Conservation (phyloP, 495 filamentous ascomycete genomes). For the Lasiosphaeria miniovina region DNA sequence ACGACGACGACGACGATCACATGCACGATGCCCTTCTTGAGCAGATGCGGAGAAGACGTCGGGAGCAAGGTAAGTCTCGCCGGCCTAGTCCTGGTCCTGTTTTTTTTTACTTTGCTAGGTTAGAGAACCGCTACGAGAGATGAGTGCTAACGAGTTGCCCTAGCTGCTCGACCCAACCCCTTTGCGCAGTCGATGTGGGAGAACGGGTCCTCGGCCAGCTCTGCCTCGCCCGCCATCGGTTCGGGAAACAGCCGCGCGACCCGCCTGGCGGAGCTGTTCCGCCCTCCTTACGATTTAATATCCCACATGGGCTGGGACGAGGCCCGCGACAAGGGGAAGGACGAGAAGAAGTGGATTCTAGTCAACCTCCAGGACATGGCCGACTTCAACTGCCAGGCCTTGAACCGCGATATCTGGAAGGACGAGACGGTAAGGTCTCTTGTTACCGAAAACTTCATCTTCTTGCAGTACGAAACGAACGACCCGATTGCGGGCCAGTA, state of each 20-base stretch:
- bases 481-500: conserved; percentile 74
- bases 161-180: conserved; percentile 41
- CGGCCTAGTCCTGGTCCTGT: not conserved
- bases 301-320: conserved; percentile 68
- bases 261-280: conserved; percentile 82
- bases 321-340: conserved; percentile 78
- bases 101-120: not conserved
- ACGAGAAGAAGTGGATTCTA: conserved; percentile 85
- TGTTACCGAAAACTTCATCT: conserved; percentile 87
- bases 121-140: not conserved
- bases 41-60: conserved; percentile 59
- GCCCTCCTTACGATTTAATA: conserved; percentile 88
- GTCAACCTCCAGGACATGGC: conserved; percentile 92
- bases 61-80: conserved; percentile 37
- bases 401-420: conserved; percentile 97
- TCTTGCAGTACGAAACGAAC: conserved; percentile 85
- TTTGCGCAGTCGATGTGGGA: conserved; percentile 91
- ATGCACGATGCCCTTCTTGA: conserved; percentile 62
- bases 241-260: conserved; percentile 23
- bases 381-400: conserved; percentile 85
- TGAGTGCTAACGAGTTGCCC: not conserved
- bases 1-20: conserved; percentile 57
- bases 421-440: conserved; percentile 71
- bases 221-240: too few relatives aligned
- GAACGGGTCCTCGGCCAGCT: not conserved